Conservation (phyloP, 345 rosid species). For the Noccaea caerulescens region DNA sequence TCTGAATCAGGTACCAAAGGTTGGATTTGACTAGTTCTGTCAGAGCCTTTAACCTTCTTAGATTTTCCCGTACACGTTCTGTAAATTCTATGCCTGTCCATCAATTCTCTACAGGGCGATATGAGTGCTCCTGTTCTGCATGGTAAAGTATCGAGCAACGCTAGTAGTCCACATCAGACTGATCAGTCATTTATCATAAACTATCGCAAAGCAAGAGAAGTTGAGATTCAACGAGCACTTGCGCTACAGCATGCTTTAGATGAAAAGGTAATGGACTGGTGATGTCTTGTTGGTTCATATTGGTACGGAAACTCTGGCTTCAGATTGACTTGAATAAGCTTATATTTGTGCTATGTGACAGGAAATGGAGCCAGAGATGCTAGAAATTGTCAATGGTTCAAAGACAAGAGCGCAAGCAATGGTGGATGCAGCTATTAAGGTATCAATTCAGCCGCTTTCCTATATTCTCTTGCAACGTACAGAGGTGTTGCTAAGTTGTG, state of each 20-base stretch:
- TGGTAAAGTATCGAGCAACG: constrained; percentile 46
- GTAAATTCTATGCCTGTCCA: constrained; percentile 21
- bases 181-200: constrained; percentile 37
- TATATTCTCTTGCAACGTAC: constrained; percentile 20
- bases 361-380: constrained; percentile 69
- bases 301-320: constrained; percentile 26
- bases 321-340: constrained; percentile 41
- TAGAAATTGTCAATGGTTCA: constrained; percentile 72
- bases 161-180: constrained; percentile 49
- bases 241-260: constrained; percentile 55
- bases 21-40: constrained; percentile 11
- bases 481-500: constrained; percentile 15
- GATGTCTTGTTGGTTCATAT: constrained; percentile 29
- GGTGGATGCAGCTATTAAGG: constrained; percentile 94
- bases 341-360: constrained; percentile 47
- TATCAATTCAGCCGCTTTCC: constrained; percentile 30
- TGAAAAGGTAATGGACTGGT: constrained; percentile 59
- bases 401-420: constrained; percentile 69
- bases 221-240: constrained; percentile 58
- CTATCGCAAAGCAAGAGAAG: constrained; percentile 61
- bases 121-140: constrained; percentile 43
- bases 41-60: constrained; percentile 15
- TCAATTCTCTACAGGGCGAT: constrained; percentile 52
- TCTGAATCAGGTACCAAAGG: constrained; percentile 46
- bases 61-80: constrained; percentile 19